A percentile compares a stretch with the other conserved stretches of the same genome.
Evolutionary conservation across 495 filamentous ascomycete species (phyloP).

Genomic region (Neurospora sp.): DNA sequence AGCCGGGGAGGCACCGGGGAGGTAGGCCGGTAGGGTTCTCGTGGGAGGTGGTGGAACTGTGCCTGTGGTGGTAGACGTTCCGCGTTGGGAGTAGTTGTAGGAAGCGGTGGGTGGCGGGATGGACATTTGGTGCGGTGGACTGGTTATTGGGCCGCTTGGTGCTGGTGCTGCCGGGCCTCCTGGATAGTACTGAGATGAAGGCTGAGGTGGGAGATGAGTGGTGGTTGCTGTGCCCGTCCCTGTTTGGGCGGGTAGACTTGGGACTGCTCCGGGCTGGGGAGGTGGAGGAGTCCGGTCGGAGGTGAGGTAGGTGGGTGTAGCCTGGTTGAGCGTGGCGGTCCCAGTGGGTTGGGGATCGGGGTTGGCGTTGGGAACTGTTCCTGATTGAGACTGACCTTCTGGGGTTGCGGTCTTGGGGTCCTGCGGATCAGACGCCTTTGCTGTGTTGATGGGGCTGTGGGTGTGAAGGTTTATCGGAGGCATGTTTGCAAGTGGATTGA

Average conservation of each 20-base stretch:
- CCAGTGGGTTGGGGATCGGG: constrained; percentile 32
- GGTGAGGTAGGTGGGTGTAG: constrained; percentile 26
- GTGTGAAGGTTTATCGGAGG: constrained; percentile 50
- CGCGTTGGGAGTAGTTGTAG: constrained; percentile 21
- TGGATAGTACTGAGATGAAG: neutral
- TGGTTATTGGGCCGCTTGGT: constrained; percentile 21
- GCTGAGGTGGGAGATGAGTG: neutral
- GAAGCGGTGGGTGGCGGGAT: constrained; percentile 26
- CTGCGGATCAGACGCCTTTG: constrained; percentile 36
- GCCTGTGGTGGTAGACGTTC: constrained; percentile 21
- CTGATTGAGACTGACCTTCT: constrained; percentile 3
- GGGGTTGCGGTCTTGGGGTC: constrained; percentile 40
- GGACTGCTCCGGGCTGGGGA: constrained; percentile 48
- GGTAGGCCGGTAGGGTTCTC: neutral
- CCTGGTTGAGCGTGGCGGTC: constrained; percentile 35
- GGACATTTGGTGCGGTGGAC: constrained; percentile 31
- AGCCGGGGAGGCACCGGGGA: neutral
- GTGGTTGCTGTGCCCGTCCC: too few relatives aligned
- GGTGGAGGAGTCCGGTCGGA: constrained; percentile 34
- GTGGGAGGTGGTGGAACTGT: constrained; percentile 4
- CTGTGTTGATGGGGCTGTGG: constrained; percentile 47
- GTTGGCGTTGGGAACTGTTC: constrained; percentile 25
- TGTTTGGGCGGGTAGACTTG: constrained; percentile 11
- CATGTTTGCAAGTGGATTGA: constrained; percentile 29
- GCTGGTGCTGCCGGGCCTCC: constrained; percentile 2